Evolutionary conservation across 129 eudicot species (phyloP).

Genomic region (Apium graveolens): DNA sequence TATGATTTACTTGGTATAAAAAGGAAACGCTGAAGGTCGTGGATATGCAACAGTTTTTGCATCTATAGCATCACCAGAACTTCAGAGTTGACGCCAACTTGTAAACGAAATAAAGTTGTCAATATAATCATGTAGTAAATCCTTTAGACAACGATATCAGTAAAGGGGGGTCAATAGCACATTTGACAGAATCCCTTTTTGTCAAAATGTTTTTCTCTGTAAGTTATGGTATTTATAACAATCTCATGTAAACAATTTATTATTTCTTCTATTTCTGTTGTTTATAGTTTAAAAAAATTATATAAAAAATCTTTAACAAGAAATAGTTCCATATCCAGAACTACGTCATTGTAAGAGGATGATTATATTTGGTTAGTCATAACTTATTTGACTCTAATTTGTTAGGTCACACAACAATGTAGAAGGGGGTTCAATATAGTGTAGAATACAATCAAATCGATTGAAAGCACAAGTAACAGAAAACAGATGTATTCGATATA

Average conservation of each 20-base stretch:
- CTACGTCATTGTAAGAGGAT: not conserved
- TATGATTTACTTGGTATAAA: no score
- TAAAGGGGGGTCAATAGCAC: not conserved
- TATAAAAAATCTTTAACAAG: not conserved
- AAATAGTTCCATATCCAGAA: not conserved
- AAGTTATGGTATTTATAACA: not conserved
- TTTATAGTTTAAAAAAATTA: not conserved
- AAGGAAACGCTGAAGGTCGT: no score
- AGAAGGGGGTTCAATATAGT: no score
- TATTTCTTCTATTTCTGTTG: not conserved
- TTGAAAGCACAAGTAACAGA: no score
- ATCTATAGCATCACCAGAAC: no score
- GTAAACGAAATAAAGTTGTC: slow-evolving; percentile 20
- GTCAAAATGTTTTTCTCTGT: not conserved
- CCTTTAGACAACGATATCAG: not conserved
- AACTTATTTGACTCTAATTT: not conserved
- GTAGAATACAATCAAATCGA: no score
- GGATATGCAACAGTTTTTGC: no score
- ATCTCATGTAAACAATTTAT: not conserved
- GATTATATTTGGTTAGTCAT: not conserved
- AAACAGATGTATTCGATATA: no score
- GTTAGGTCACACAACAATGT: no score
- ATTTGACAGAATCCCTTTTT: not conserved
- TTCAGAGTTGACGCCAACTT: slow-evolving; percentile 96
- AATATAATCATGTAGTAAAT: not conserved